A percentile compares a stretch with the other conserved stretches of the same genome.
phyloP scores from a whole-genome alignment of 2,329 filamentous ascomycete genomes.

The Cercospora sojina region DNA sequence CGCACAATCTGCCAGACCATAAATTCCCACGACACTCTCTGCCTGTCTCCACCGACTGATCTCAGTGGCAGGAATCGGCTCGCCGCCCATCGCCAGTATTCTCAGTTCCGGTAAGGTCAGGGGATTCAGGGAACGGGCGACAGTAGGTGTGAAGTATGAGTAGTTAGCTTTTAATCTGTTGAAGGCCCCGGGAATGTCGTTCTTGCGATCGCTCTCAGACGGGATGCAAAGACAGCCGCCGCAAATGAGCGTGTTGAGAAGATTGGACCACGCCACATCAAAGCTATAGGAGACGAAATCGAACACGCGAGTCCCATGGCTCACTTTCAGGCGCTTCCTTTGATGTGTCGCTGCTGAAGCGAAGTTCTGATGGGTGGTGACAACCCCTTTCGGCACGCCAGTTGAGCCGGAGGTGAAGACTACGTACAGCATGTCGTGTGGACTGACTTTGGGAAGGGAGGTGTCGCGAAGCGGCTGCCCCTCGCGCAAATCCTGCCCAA shows the following conservation, averaged over 20 bases:
- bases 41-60: conserved; percentile 42
- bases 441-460: not conserved
- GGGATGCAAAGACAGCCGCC: conserved; percentile 26
- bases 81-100: conserved; percentile 34
- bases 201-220: conserved; percentile 9
- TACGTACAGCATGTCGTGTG: conserved; percentile 8
- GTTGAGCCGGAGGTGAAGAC: conserved; percentile 24
- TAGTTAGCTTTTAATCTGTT: conserved; percentile 34
- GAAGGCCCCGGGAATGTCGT: conserved; percentile 39
- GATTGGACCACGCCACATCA: conserved; percentile 20
- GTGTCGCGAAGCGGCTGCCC: not conserved
- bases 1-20: conserved; percentile 45
- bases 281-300: conserved; percentile 23
- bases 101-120: conserved; percentile 3
- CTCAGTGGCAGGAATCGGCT: conserved; percentile 42
- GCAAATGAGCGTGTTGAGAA: conserved; percentile 19
- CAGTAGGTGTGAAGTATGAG: conserved; percentile 56
- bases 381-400: conserved; percentile 23
- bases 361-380: conserved; percentile 16
- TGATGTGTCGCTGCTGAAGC: conserved; percentile 9
- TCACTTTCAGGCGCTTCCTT: conserved; percentile 1
- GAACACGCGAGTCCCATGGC: conserved; percentile 18
- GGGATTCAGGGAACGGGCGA: conserved; percentile 50
- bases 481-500: not conserved
- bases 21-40: conserved; percentile 44